These are phyloP conservation scores for Podila minutissima DNA, from an alignment of 192 early-diverging fungal species.

Conservation along the genomic window DNA sequence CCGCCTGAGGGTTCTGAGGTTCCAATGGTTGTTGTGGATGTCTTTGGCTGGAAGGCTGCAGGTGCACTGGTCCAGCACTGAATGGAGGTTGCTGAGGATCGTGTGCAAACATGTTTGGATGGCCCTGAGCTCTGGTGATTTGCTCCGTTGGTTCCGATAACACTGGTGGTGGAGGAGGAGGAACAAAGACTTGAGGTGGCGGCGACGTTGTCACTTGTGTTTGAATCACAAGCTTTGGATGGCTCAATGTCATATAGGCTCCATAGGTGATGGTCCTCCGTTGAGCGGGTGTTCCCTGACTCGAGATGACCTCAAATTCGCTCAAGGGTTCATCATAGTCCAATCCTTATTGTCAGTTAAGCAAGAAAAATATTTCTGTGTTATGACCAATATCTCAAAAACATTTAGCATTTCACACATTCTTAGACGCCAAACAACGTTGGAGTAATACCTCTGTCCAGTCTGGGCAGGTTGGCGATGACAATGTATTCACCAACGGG, in stretches of 20 bases:
- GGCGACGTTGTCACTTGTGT: neutral
- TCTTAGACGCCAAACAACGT: neutral
- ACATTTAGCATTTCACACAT: too few species aligned
- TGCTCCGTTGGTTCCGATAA: neutral
- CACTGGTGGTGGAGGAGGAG: neutral
- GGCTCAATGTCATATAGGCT: slow-evolving; percentile 37
- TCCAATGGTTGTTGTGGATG: slow-evolving; percentile 47
- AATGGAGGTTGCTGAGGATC: slow-evolving; percentile 41
- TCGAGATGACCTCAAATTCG: slow-evolving; percentile 37
- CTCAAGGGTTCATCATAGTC: slow-evolving; percentile 33
- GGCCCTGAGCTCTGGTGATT: slow-evolving; percentile 4
- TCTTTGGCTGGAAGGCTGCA: slow-evolving; percentile 23
- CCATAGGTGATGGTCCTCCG: slow-evolving; percentile 40
- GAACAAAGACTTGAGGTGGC: neutral
- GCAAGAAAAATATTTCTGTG: neutral
- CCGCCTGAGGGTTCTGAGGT: slow-evolving; percentile 35
- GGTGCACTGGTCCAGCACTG: slow-evolving; percentile 2
- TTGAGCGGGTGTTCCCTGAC: slow-evolving; percentile 9
- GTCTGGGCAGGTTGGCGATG: slow-evolving; percentile 26
- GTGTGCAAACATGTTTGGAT: slow-evolving; percentile 7
- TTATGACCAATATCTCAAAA: too few species aligned
- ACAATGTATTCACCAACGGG: slow-evolving; percentile 48
- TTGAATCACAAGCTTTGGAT: slow-evolving; percentile 25
- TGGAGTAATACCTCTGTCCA: slow-evolving; percentile 10
- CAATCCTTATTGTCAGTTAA: slow-evolving; percentile 3